A percentile compares a stretch with the other conserved stretches of the same genome.
These are phyloP conservation scores for Termitomyces sp. DNA, from an alignment of 768 basidiomycete species.

Conservation along the genomic window DNA sequence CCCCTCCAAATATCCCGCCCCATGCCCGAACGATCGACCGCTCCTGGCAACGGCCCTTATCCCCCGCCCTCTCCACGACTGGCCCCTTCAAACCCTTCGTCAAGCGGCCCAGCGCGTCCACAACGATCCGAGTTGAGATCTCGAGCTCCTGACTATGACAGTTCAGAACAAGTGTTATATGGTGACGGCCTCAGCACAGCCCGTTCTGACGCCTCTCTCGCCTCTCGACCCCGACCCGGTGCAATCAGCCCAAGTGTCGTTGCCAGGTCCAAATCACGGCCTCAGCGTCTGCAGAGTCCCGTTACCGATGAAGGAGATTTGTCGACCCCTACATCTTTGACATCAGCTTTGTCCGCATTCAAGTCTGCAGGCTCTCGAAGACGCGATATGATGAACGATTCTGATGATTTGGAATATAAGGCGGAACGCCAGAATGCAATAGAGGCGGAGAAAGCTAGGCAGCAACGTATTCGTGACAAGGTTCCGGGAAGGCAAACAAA, in stretches of 20 bases:
- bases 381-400: conserved; percentile 51
- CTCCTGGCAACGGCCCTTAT: conserved; percentile 44
- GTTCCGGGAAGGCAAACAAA: conserved; percentile 55
- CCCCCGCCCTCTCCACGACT: conserved; percentile 36
- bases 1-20: conserved; percentile 64
- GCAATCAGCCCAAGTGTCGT: conserved; percentile 16
- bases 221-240: conserved; percentile 10
- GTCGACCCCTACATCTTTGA: conserved; percentile 48
- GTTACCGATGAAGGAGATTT: conserved; percentile 30
- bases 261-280: conserved; percentile 23
- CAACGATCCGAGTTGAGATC: conserved; percentile 65
- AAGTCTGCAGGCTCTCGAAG: conserved; percentile 60
- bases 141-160: conserved; percentile 52
- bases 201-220: conserved; percentile 29
- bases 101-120: conserved; percentile 59
- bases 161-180: conserved; percentile 44
- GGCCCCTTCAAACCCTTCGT: conserved; percentile 36
- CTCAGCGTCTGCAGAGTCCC: conserved; percentile 33
- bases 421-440: conserved; percentile 58
- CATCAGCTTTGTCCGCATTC: conserved; percentile 67
- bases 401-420: conserved; percentile 55
- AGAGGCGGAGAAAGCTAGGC: conserved; percentile 63
- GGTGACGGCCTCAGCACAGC: conserved; percentile 54
- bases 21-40: conserved; percentile 47
- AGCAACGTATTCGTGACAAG: conserved; percentile 68